Evolutionary conservation across 2,329 filamentous ascomycete genomes (phyloP), one percentile per base, ranked within the genome.

Genomic region (Bipolaris sorokiniana): DNA sequence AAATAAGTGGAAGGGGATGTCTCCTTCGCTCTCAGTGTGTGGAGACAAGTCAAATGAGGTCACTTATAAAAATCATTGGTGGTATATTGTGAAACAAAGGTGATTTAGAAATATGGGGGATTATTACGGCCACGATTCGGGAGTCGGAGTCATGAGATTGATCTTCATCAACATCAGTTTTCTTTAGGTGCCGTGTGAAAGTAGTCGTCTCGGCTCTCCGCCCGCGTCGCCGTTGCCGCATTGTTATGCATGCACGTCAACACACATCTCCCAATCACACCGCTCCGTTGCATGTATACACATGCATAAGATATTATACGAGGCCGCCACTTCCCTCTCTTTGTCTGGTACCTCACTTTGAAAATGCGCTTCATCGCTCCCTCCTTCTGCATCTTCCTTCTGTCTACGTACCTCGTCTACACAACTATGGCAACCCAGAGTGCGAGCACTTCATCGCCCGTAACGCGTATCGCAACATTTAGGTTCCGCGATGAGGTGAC

Each of bases 381-480:
- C n/a, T 37, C 34, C 6, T 6, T 37, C 15, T n/a, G 5, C 34
- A 5, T 18, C n/a, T 3, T 37, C n/a, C 16, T 37, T 18, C 34
- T 37, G 3, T 16, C 15, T 3, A 5, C 34, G 5, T 6, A 7
- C n/a, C 16, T 20, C 26, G 5, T 34, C 31, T 20, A 15, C 15
- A n/a, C 15, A n/a, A 42, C 33, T 16, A 55, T 52, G 51, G 33
- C 50, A 1, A 42, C 28, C 6, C 36, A 51, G 3, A 41, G 4
- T 48, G 48, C 16, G 6, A 36, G 45, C 2, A 38, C 23, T 10
- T 5, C 41, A 33, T 36, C 36, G 0, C 63, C 63, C 2, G 60
- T 71, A 16, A 70, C 66, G 1, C 59, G 68, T 31, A 64, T 71
- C 48, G 69, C 67, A 34, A 62, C 58, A 10, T 72, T 71, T 41